These are phyloP conservation scores for Lactifluus piperatus DNA, from an alignment of 768 basidiomycete genomes.

Conservation along the genomic window DNA sequence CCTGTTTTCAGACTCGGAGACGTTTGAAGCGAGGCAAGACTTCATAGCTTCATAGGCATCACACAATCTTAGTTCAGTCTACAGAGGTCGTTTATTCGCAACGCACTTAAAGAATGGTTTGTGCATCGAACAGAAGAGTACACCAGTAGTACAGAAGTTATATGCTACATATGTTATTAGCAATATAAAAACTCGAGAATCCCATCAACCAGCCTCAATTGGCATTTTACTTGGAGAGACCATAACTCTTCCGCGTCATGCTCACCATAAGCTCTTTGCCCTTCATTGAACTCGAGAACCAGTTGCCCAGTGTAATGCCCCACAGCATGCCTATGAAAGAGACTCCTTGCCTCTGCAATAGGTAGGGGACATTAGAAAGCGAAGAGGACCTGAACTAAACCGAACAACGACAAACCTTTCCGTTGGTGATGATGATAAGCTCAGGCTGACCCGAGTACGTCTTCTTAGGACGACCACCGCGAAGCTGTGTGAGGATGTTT, in stretches of 20 bases:
- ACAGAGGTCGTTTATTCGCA: no score
- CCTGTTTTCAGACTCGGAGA: no score
- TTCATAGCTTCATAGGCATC: no score
- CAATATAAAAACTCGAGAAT: slow-evolving; percentile 1
- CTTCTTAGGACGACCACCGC: slow-evolving; percentile 29
- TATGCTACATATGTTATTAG: slow-evolving; percentile 7
- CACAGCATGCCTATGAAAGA: slow-evolving; percentile 11
- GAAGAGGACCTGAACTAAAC: no score
- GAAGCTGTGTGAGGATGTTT: slow-evolving; percentile 42
- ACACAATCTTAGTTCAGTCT: no score
- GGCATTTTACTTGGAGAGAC: slow-evolving; percentile 1
- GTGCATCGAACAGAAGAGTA: no score
- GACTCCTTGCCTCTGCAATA: slow-evolving; percentile 1
- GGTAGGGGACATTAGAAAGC: no score
- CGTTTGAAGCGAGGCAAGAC: no score
- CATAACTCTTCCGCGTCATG: slow-evolving; percentile 12
- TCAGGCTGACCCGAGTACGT: slow-evolving; percentile 45
- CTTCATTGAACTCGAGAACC: slow-evolving; percentile 16
- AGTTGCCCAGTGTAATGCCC: not conserved
- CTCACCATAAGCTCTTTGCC: slow-evolving; percentile 11
- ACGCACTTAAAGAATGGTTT: no score
- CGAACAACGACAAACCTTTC: slow-evolving; percentile 9
- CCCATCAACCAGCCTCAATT: not conserved
- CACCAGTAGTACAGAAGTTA: no score
- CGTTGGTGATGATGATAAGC: slow-evolving; percentile 33